Evolutionary conservation across 2,329 filamentous ascomycete species (phyloP).

Genomic region (Penicillium sp.): DNA sequence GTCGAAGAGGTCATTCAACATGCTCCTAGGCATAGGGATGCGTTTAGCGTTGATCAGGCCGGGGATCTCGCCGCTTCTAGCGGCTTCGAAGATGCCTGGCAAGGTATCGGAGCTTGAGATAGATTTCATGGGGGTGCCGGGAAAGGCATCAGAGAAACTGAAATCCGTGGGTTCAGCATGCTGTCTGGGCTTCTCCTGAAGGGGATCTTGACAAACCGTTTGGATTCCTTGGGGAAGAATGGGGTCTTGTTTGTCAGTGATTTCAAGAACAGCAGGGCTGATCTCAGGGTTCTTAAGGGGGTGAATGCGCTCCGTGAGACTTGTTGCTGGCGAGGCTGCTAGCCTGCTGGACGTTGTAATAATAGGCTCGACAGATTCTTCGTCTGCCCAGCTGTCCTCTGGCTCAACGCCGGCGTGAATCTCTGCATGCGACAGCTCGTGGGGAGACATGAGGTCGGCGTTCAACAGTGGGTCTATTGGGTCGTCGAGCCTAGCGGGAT

Average conservation of each 20-base stretch:
- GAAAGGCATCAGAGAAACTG: slow-evolving; percentile 6
- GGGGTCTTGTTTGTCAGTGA: slow-evolving; percentile 4
- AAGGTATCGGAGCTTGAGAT: neutral
- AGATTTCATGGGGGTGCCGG: neutral
- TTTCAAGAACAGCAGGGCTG: slow-evolving; percentile 41
- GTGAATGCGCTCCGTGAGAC: neutral
- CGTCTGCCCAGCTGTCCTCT: neutral
- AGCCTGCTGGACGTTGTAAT: neutral
- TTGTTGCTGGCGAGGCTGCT: neutral
- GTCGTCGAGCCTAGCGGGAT: neutral
- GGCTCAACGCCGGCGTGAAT: neutral
- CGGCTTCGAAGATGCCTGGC: neutral
- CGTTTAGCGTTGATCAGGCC: neutral
- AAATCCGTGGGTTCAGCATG: slow-evolving; percentile 7
- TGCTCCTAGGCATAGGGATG: slow-evolving; percentile 7
- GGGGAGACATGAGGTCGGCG: neutral
- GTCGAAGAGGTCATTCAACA: slow-evolving; percentile 2
- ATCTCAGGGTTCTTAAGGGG: slow-evolving; percentile 31
- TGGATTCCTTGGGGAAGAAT: slow-evolving; percentile 12
- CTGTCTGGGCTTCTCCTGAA: neutral
- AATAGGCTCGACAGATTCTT: neutral
- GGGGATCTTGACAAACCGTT: slow-evolving; percentile 13
- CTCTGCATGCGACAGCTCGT: neutral
- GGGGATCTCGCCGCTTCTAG: neutral
- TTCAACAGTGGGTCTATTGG: neutral